Evolutionary conservation across 805 yeast genomes (phyloP), one percentile per base, ranked within the genome.

Genomic region (Starmerella sirachaensis): DNA sequence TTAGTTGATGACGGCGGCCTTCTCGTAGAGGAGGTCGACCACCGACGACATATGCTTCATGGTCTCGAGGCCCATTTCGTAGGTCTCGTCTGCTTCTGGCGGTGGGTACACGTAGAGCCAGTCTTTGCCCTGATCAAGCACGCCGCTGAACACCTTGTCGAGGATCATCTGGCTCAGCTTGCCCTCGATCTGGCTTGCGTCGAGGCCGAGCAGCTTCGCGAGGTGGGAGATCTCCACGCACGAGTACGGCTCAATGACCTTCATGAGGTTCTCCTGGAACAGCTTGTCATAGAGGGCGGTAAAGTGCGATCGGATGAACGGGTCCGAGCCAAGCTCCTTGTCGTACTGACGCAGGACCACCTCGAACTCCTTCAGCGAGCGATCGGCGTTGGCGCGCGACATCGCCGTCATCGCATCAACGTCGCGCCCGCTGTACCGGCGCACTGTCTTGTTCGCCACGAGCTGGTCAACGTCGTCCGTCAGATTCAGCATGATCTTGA

Each of bases 71-170:
- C 93, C 79, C 38, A 88, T 76, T 46, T 79, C 91, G 55, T 88
- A 91, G 35, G 93, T 77, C 27, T 81, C 81, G 59, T 91, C 97
- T 45, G 76, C 74, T 54, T 73, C 75, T 29, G 94, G 94, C 56
- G 85, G 81, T 42, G 84, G 93, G 55, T 82, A 91, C 41, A 91
- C 74, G 48, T 84, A 77, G 52, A 91, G 69, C 94, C 96, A 91
- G 7, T 98, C 98, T 57, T 86, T 86, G 32, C 97, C 97, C 65
- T 91, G 99, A 60, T 91, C 98, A 50, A 91, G 68, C 25, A 91
- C 97, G 33, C 98, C 99, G 55, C 77, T 80, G 52, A 91, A 84
- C n/a, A 85, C 81, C 54, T 83, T 79, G 61, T 91, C 98, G 52
- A 91, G 69, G 50, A 91, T 88, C 97, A 91, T 88, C 61, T 88